These are phyloP conservation scores for Murraya paniculata DNA, from an alignment of 345 rosid genomes.

Conservation along the genomic window DNA sequence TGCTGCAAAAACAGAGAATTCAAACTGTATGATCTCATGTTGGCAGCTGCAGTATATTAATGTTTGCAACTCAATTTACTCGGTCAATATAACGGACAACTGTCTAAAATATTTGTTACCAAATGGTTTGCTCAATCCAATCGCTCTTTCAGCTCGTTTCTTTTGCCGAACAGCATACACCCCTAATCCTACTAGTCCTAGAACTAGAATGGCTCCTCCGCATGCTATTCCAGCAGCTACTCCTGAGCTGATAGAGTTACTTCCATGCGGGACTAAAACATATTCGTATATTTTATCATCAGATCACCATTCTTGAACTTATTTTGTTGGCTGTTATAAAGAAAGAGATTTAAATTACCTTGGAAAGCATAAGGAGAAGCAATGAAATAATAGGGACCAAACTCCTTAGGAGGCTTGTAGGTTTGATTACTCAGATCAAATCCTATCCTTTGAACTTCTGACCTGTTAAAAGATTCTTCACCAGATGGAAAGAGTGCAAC, in stretches of 20 bases:
- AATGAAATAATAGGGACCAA: conserved; percentile 87
- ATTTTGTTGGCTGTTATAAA: background rate
- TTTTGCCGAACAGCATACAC: conserved; percentile 82
- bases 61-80: background rate
- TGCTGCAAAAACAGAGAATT: conserved; percentile 40
- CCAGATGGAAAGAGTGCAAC: conserved; percentile 67
- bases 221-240: conserved; percentile 45
- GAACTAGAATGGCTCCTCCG: conserved; percentile 49
- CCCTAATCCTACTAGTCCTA: conserved; percentile 65
- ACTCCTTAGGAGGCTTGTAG: conserved; percentile 71
- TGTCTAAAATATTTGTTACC: conserved; percentile 42
- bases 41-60: background rate
- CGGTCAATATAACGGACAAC: background rate
- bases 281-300: conserved; percentile 1
- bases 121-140: conserved; percentile 77
- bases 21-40: background rate
- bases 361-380: conserved; percentile 85
- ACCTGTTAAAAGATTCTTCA: conserved; percentile 59
- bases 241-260: conserved; percentile 42
- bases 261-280: conserved; percentile 43
- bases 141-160: conserved; percentile 94
- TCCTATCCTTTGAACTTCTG: conserved; percentile 68
- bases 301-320: background rate
- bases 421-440: conserved; percentile 84
- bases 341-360: conserved; percentile 41